These are phyloP conservation scores for Backusella morwellensis DNA, from an alignment of 192 early-diverging fungal genomes.

Conservation along the genomic window DNA sequence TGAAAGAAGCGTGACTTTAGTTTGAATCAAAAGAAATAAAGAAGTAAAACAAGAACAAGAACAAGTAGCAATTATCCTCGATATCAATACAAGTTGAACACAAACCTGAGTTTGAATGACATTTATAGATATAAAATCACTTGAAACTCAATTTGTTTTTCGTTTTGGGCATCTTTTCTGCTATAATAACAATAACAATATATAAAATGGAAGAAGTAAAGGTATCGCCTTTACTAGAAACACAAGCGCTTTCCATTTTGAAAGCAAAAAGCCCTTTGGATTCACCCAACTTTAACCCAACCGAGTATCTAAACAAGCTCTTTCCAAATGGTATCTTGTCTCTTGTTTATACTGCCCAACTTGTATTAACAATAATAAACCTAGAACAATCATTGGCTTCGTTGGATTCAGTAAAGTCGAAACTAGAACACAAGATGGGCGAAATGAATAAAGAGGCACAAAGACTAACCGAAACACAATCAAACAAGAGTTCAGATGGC, in stretches of 20 bases:
- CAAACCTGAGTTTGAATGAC: neutral
- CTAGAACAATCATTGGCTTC: conserved; percentile 63
- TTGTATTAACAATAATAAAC: neutral
- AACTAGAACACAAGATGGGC: conserved; percentile 57
- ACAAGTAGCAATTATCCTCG: too few relatives aligned
- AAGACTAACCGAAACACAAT: conserved; percentile 70
- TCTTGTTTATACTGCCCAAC: neutral
- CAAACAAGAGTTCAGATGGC: conserved; percentile 51
- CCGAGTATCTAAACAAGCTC: conserved; percentile 76
- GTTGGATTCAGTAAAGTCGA: conserved; percentile 63
- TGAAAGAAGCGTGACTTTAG: too few relatives aligned
- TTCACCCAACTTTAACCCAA: conserved; percentile 66
- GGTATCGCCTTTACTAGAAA: conserved; percentile 56
- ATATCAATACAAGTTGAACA: neutral
- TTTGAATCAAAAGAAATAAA: too few relatives aligned
- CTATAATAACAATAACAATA: neutral
- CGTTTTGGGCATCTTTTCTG: neutral
- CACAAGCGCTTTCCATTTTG: conserved; percentile 51
- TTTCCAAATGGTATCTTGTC: conserved; percentile 66
- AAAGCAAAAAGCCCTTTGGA: conserved; percentile 64
- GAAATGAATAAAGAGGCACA: conserved; percentile 64
- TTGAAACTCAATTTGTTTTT: neutral
- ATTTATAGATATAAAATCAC: neutral
- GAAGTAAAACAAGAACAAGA: too few relatives aligned
- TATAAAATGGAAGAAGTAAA: conserved; percentile 33